phyloP scores from a whole-genome alignment of 441 rosid species.

The Populus tomentosa region DNA sequence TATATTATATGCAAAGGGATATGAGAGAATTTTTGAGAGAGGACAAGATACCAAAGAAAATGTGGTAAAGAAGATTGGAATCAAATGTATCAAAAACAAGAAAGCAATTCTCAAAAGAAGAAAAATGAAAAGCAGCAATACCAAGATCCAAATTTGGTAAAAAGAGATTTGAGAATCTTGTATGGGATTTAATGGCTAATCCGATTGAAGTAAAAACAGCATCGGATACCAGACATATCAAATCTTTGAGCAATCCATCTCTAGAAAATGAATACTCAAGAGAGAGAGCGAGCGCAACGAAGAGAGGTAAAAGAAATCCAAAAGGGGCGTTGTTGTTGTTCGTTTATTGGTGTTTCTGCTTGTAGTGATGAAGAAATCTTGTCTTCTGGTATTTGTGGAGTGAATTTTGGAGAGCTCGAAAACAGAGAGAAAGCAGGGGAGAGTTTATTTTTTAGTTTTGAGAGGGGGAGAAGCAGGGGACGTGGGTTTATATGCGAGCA shows the following conservation, averaged over 20 bases:
- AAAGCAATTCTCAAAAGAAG: neutral
- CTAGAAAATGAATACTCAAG: neutral
- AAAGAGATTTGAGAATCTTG: constrained; percentile 28
- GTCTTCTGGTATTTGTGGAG: neutral
- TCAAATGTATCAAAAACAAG: constrained; percentile 16
- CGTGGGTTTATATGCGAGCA: constrained; percentile 22
- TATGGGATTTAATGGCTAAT: constrained; percentile 23
- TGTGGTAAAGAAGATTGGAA: constrained; percentile 19
- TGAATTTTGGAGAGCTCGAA: neutral
- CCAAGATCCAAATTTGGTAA: constrained; percentile 30
- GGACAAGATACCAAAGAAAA: neutral
- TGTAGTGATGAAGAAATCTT: neutral
- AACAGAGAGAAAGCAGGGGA: constrained; percentile 3
- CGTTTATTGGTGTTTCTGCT: neutral
- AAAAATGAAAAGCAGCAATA: constrained; percentile 4
- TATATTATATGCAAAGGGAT: neutral
- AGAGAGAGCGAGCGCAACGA: constrained; percentile 11
- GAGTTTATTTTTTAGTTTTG: neutral
- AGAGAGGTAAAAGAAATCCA: neutral
- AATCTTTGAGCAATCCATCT: constrained; percentile 27
- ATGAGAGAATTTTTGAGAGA: constrained; percentile 8
- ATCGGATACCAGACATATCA: constrained; percentile 36
- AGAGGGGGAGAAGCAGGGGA: constrained; percentile 11
- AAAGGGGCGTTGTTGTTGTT: neutral
- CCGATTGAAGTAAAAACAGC: constrained; percentile 39